phyloP scores from a whole-genome alignment of 2,329 filamentous ascomycete genomes.

The Aspergillus candidus region DNA sequence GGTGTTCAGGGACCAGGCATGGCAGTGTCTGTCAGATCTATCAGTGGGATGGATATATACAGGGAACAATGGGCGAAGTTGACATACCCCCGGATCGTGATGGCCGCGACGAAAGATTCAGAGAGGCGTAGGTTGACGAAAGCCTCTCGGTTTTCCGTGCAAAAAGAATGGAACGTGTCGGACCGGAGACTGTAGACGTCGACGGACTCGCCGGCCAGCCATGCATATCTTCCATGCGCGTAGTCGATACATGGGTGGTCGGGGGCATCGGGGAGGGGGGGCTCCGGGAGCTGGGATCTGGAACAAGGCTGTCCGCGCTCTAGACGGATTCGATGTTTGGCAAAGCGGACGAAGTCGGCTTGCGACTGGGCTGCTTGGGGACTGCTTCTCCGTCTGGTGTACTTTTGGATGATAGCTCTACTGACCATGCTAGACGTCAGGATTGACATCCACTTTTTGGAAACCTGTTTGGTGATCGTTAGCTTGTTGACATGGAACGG shows the following conservation, averaged over 20 bases:
- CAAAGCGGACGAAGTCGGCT: conserved; percentile 10
- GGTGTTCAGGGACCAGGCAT: conserved; percentile 25
- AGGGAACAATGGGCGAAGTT: background rate
- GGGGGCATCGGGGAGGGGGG: background rate
- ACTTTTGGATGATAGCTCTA: conserved; percentile 12
- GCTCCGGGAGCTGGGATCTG: background rate
- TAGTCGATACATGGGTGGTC: conserved; percentile 13
- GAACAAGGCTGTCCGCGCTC: conserved; percentile 19
- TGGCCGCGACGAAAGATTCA: conserved; percentile 15
- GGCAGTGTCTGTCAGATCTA: conserved; percentile 20
- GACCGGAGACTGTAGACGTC: conserved; percentile 12
- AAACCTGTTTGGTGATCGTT: conserved; percentile 22
- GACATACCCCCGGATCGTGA: conserved; percentile 19
- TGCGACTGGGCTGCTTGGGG: background rate
- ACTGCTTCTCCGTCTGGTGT: conserved; percentile 5
- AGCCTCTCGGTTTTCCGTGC: conserved; percentile 18
- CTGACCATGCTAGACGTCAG: conserved; percentile 23
- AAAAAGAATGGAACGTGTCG: conserved; percentile 9
- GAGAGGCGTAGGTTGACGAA: conserved; percentile 16
- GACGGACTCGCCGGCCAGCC: conserved; percentile 13
- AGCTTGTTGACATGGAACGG: background rate
- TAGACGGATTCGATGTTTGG: conserved; percentile 18
- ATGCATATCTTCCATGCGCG: conserved; percentile 15
- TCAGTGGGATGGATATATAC: background rate
- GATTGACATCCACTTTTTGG: conserved; percentile 26